Evolutionary conservation across 805 yeast species (phyloP), one percentile per base, ranked within the genome.

Genomic region (Nakazawaea wickerhamii): DNA sequence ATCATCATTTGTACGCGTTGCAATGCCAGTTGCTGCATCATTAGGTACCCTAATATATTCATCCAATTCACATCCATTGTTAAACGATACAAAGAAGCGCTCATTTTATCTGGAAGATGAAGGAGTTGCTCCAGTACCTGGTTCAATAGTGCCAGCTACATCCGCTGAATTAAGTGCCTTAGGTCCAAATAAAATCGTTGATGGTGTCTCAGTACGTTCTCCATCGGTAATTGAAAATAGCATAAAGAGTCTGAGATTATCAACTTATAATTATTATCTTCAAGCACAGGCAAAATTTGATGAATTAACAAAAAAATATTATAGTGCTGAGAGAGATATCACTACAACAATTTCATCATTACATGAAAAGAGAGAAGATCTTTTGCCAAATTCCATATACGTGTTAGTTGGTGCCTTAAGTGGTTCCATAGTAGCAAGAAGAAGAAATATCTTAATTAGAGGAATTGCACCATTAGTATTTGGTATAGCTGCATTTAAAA

Each of bases 381-480:
- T 86, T 39, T 68, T 84, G 38, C 93, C 95, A 11, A 83, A 82
- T 48, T 62, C 79, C 3, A 60, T 85, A 23, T 88, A 85, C 57
- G 69, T 88, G 30, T 56, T 78, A 8, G 74, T 86, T 22, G 89
- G 87, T 11, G 71, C 78, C 2, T 67, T 88, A 42, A 64, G 87
- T 6, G 95, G 95, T 30, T 73, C 83, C 36, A 80, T 87, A 40
- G 52, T 80, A 38, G 77, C 93, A 2, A 83, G 95, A 54, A 77
- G 81, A 52, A 70, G 84, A 45, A 77, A 77, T 44, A 50, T 80
- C 18, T 40, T 80, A 2, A 55, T 83, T 10, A 77, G 80, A 53
- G 66, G 71, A 3, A 48, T 73, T 1, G 63, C 74, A 13, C 95
- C 95, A 1, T 43, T 80, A 2, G 62, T 67, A 0, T 70, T 82